Evolutionary conservation across 805 yeast species (phyloP).

Genomic region (Wickerhamiella australiensis): DNA sequence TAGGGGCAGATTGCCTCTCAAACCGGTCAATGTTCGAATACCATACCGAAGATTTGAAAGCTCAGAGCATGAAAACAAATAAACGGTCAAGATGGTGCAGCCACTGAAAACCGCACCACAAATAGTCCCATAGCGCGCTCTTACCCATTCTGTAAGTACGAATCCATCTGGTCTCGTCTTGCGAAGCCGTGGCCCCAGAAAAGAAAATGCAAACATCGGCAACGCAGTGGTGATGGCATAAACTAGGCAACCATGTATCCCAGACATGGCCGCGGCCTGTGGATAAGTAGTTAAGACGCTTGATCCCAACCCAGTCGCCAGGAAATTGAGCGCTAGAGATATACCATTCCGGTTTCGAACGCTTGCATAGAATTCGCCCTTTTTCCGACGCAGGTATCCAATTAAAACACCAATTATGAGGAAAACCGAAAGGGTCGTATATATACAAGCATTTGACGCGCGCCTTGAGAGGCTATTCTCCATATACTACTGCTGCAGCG

Average conservation of each 20-base stretch:
- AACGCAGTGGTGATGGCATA: slow-evolving; percentile 69
- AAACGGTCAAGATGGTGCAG: slow-evolving; percentile 75
- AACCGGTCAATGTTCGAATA: slow-evolving; percentile 61
- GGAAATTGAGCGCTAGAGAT: slow-evolving; percentile 75
- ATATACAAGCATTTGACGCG: slow-evolving; percentile 53
- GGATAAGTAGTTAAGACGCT: slow-evolving; percentile 80
- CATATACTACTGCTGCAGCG: not conserved
- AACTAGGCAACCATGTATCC: slow-evolving; percentile 76
- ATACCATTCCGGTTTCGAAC: slow-evolving; percentile 70
- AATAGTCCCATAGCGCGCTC: slow-evolving; percentile 60
- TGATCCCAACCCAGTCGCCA: slow-evolving; percentile 79
- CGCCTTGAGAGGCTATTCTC: not conserved
- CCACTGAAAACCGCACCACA: slow-evolving; percentile 65
- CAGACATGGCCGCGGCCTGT: slow-evolving; percentile 73
- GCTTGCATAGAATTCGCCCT: slow-evolving; percentile 53
- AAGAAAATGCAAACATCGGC: slow-evolving; percentile 72
- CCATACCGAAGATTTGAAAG: slow-evolving; percentile 69
- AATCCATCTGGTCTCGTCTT: slow-evolving; percentile 78
- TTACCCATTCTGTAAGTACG: slow-evolving; percentile 86
- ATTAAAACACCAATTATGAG: slow-evolving; percentile 42
- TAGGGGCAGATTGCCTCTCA: slow-evolving; percentile 66
- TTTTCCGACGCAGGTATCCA: slow-evolving; percentile 46
- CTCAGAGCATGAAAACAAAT: slow-evolving; percentile 77
- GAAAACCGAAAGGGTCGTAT: slow-evolving; percentile 44
- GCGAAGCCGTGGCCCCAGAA: slow-evolving; percentile 69